Conservation (phyloP, 148 eudicot genomes). For the Rhododendron mucronatum region DNA sequence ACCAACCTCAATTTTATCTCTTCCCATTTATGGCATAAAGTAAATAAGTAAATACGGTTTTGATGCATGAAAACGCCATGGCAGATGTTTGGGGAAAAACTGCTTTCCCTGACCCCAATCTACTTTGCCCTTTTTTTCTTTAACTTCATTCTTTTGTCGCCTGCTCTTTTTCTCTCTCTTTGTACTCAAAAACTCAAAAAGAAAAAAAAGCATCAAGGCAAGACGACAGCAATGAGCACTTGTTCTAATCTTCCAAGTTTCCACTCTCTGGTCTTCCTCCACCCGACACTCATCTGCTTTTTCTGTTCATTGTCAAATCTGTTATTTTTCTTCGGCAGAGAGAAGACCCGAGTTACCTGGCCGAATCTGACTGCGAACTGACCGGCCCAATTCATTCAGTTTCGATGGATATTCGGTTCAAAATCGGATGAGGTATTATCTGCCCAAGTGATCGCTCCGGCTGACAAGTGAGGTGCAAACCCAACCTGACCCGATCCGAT, state of each 20-base stretch:
- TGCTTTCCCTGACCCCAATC: background rate
- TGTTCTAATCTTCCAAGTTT: background rate
- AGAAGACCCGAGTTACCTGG: background rate
- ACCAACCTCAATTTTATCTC: background rate
- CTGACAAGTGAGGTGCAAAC: background rate
- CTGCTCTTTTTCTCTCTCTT: background rate
- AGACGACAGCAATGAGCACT: background rate
- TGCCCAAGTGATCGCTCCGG: background rate
- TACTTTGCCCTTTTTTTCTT: no score
- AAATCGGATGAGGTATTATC: background rate
- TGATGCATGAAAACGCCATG: background rate
- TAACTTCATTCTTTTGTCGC: background rate
- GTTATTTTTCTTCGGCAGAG: background rate
- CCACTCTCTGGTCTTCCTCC: background rate
- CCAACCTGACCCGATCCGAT: background rate
- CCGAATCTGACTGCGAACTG: background rate
- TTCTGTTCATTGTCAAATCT: background rate
- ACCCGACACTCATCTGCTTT: background rate
- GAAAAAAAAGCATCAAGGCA: no score
- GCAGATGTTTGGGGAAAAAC: background rate
- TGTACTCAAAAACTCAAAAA: background rate
- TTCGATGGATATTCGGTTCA: background rate
- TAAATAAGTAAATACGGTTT: background rate
- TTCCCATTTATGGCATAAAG: background rate
- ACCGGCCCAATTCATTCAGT: background rate